These are phyloP conservation scores for Neoconidiobolus thromboides DNA, from an alignment of 371 early-diverging fungal genomes.

Conservation along the genomic window DNA sequence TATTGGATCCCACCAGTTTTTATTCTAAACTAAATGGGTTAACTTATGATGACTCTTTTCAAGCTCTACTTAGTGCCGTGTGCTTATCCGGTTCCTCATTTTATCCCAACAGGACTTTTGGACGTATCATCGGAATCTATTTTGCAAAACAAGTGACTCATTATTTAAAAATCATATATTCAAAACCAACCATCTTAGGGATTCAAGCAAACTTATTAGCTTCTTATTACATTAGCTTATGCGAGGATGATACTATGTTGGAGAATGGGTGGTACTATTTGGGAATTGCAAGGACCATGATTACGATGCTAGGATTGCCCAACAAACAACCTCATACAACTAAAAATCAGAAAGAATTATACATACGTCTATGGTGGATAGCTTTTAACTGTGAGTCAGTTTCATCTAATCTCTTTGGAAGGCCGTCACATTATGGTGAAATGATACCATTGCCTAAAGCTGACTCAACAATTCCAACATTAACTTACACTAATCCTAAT, in stretches of 20 bases:
- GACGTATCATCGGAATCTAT: neutral
- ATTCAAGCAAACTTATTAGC: neutral
- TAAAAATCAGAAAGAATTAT: neutral
- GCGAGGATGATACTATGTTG: neutral
- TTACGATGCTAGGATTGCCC: neutral
- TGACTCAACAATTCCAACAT: neutral
- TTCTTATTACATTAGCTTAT: slow-evolving; percentile 1
- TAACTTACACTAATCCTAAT: neutral
- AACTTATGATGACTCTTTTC: neutral
- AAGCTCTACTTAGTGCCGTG: neutral
- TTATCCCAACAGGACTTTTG: neutral
- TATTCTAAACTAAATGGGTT: neutral
- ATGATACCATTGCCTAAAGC: neutral
- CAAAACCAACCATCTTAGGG: neutral
- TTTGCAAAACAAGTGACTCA: neutral
- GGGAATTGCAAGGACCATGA: neutral
- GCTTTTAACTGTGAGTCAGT: neutral
- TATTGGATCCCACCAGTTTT: neutral
- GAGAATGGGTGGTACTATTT: neutral
- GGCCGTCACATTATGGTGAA: neutral
- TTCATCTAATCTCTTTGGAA: neutral
- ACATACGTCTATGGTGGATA: neutral
- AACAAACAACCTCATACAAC: neutral
- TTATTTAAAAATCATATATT: neutral
- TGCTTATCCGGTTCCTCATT: neutral